Base-by-base conservation (phyloP, 495 filamentous ascomycete genomes). In the Baudoinia panamericana region DNA sequence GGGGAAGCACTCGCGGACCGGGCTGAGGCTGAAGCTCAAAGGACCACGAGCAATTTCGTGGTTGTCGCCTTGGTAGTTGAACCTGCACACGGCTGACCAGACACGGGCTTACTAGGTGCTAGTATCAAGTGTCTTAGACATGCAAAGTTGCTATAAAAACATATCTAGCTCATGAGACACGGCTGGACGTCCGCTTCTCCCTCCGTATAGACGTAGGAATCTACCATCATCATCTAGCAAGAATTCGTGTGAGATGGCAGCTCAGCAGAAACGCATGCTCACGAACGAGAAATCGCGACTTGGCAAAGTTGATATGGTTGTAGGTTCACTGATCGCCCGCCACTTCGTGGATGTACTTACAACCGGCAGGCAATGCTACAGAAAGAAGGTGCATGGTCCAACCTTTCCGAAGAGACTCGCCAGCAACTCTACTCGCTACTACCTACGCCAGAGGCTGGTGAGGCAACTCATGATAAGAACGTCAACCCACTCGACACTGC, bases 401-500 rank as follows among this genome's bases (percentile, higher is more conserved):
- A 29, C 6, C 51, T 56, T 8, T 22, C 48, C 1, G 21, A 10
- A 5, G 44, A 48, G 10, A 42, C 29, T 5, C 31, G 44, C 12
- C 16, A 33, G 29, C 20, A 52, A 6, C 48, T 54, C 20, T 45
- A 44, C 40, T 17, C 43, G 1, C 34, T 52, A 8, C 48, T 54
- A 2, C 43, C 48, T 2, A 27, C 29, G 13, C 36, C 39, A 2
- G 19, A 26, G 15, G 17, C 3, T 8, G 34, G 28, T 22, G 33
- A 32, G 30, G 12, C 36, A 12, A 19, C 25, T 13, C 37, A 30
- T 20, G 42, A 28, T 23, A 30, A 32, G 12, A 45, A 39, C 23
- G 67, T 55, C 65, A 43, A 59, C 62, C 48, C 61, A 56, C 27
- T 43, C 68, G 44, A 56, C 67, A 51, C 45, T 10, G 47, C 56